Base-by-base conservation (phyloP, 139 green algal species). In the Chlorella sp. region DNA sequence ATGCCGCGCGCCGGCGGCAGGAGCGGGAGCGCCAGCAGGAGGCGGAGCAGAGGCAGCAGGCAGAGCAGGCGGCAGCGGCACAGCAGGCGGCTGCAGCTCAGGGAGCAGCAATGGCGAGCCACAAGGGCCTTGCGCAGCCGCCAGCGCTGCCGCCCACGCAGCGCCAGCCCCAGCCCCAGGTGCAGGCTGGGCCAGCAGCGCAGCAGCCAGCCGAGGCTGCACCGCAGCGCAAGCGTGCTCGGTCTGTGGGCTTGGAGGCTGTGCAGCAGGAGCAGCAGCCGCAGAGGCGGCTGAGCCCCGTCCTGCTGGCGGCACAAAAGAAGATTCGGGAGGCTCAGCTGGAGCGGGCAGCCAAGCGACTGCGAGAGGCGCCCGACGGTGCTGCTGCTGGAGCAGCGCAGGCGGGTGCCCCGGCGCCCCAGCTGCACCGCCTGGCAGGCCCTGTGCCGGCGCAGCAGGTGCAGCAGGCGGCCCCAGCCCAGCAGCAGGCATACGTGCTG, bases 311-410 rank as follows among this genome's bases (percentile, higher is more conserved):
- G 17, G 77, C 77, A 11, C 77, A 83, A 41, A 26, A 19, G 9
- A 83, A 83, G 60, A 83, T 83, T 43, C 38, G 77, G 14, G 60
- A 30, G 7, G 60, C 60, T 1, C 77, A 83, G 77, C 58, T 73
- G 77, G 40, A 24, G 17, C 17, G 30, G 22, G 34, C 73, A 30
- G 74, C 34, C 17, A 28, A 81, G 76, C 51, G 34, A 36, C 16
- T 14, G 36, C 76, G 40, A 32, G n/a, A 48, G 76, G 30, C 74
- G 8, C 54, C 24, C 6, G 34, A 40, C 3, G 32, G n/a, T 3
- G 36, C 8, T 19, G 54, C 54, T 30, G 76, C 48, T 3, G n/a
- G 19, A 24, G 51, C 51, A 3, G 13, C 14, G 16, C 51, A 20
- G 14, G 51, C 51, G 9, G 51, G 51, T 16, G 51, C 51, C 51